Percentiles rank a stretch among this genome's conserved stretches.
Evolutionary conservation across 345 rosid species (phyloP).

Genomic region (Heritiera littoralis): DNA sequence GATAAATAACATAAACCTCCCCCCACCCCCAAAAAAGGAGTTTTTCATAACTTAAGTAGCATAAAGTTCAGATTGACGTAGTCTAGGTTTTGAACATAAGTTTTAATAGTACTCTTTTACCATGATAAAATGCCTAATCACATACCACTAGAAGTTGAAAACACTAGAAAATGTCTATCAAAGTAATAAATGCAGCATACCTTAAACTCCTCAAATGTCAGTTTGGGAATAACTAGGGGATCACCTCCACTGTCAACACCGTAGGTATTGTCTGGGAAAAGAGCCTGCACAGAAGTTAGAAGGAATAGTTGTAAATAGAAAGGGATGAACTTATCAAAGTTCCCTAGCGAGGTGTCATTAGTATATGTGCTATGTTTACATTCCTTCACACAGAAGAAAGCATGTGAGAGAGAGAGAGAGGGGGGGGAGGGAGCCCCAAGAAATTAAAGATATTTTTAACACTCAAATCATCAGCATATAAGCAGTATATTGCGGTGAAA

Average conservation of each 20-base stretch:
- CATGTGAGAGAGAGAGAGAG: not conserved
- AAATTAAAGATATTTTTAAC: too few species aligned
- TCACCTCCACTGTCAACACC: slow-evolving; percentile 99
- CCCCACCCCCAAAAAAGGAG: not conserved
- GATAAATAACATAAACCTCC: not conserved
- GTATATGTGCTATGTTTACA: not conserved
- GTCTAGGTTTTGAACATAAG: not conserved
- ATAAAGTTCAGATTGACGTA: not conserved
- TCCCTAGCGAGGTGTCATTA: not conserved
- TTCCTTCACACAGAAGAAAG: not conserved
- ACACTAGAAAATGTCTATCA: slow-evolving; percentile 1
- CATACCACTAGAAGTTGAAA: not conserved
- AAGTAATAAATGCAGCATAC: slow-evolving; percentile 32
- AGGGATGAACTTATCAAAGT: slow-evolving; percentile 7
- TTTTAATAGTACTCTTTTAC: not conserved
- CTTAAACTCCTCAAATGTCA: slow-evolving; percentile 91
- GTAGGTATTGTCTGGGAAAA: slow-evolving; percentile 87
- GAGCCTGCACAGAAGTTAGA: slow-evolving; percentile 54
- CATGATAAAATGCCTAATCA: slow-evolving; percentile 14
- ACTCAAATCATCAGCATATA: not conserved
- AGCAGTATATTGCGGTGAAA: not conserved
- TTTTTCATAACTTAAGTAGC: not conserved
- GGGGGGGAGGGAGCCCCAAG: too few species aligned
- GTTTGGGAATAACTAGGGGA: slow-evolving; percentile 81
- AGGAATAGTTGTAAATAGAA: slow-evolving; percentile 22